Evolutionary conservation across 1,284 basidiomycete species (phyloP).

Genomic region (Moesziomyces sp.): DNA sequence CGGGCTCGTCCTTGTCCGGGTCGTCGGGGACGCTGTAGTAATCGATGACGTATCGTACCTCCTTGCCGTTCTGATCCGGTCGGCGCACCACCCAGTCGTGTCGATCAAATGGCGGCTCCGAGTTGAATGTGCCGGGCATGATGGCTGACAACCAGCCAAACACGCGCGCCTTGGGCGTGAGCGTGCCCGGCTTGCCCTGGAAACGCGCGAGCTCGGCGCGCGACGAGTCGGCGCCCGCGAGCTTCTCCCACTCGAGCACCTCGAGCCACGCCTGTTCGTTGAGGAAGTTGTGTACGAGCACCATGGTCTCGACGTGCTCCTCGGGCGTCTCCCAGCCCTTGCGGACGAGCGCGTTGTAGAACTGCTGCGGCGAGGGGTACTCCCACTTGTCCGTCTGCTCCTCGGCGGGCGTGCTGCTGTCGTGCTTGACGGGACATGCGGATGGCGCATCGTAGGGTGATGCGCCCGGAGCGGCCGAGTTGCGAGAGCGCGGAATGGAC

Average conservation of each 20-base stretch:
- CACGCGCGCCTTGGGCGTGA: constrained; percentile 82
- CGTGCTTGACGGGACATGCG: constrained; percentile 64
- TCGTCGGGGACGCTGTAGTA: constrained; percentile 63
- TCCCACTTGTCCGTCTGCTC: constrained; percentile 77
- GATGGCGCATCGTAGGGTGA: constrained; percentile 62
- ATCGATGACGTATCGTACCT: constrained; percentile 67
- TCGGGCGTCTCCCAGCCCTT: constrained; percentile 99
- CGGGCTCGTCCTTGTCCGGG: constrained; percentile 58
- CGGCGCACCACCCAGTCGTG: constrained; percentile 96
- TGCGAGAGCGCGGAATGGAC: constrained; percentile 82
- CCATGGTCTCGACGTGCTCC: constrained; percentile 95
- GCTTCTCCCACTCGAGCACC: constrained; percentile 89
- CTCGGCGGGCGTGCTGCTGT: constrained; percentile 26
- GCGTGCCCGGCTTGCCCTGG: constrained; percentile 87
- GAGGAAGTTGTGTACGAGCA: constrained; percentile 96
- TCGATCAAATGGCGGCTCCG: constrained; percentile 94
- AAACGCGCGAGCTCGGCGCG: constrained; percentile 80
- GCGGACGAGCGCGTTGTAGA: constrained; percentile 94
- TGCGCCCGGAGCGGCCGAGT: constrained; percentile 58
- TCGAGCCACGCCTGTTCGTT: constrained; percentile 97
- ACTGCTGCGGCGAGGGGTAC: constrained; percentile 98
- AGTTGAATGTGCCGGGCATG: constrained; percentile 87
- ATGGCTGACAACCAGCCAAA: constrained; percentile 86
- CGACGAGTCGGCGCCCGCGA: constrained; percentile 50
- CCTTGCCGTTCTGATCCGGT: constrained; percentile 54